Evolutionary conservation across 164 flowering plant genomes (phyloP), one percentile per base, ranked within the genome.

Genomic region (Nymphaea thermarum): DNA sequence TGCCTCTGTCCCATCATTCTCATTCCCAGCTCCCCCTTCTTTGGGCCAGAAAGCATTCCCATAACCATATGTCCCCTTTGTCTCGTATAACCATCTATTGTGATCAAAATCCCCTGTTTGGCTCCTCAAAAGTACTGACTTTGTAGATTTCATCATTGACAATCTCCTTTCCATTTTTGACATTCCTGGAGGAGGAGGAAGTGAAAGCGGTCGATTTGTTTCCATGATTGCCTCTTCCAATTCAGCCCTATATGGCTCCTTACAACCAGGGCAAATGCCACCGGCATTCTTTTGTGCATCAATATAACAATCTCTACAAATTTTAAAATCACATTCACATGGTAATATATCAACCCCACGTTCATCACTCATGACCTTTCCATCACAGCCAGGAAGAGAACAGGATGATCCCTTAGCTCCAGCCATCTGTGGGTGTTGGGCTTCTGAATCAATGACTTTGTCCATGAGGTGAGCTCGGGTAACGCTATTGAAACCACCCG

Each of bases 1-100:
- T 10, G 43, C 65, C 43, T 77, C 81, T 64, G 43, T 47, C 14
- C 73, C 78, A 45, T 71, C 80, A 66, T 70, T 77, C 57, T 73
- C 78, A 1, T 70, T 77, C 3, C 71, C 78, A 51, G 64, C 63
- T 5, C 65, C 79, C 1, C 74, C 81, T 44, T 84, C 96, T 65
- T 81, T 74, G 0, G 92, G 82, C 87, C 94, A 85, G 53, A 86
- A 77, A 60, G 94, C 96, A 80, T 85, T 91, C 25, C 95, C 97
- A 77, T 82, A 85, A 2, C 97, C 95, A 65, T 89, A 91, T 47
- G 84, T 87, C 15, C 84, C 89, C 44, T 83, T 83, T 0, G 90
- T 82, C 65, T 92, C 94, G 75, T 81, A 90, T 79, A 90, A 72
- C 87, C 86, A 93, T 4, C 81, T 60, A 64, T 79, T 80, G 25